Evolutionary conservation across 805 yeast genomes (phyloP), one percentile per base, ranked within the genome.

Genomic region (Nakazawaea populi): DNA sequence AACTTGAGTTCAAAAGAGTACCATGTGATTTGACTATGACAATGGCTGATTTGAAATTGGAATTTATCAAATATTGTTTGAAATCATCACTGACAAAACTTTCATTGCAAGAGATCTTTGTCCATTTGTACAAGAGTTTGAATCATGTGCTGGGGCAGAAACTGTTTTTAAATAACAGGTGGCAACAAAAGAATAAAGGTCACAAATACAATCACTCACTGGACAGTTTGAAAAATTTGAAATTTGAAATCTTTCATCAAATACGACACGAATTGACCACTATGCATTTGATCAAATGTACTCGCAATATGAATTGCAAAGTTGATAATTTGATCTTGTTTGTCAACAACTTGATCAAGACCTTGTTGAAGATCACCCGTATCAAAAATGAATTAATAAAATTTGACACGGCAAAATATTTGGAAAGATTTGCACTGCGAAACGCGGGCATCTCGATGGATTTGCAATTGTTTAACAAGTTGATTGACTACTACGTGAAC

Each of bases 401-500:
- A 32, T 45, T 50, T 6, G 37, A 46, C 30, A 28, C 35, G 27
- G 31, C 4, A 6, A 47, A 47, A 36, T 36, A 37, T 43, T 8
- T 48, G 4, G 5, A 28, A 4, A 42, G 37, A 29, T 47, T n/a
- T 36, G 29, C 5, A 29, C 10, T n/a, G 35, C 41, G 35, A 28
- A 32, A 47, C n/a, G 30, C 39, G 14, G 41, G 45, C 11, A 31
- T 42, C n/a, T 7, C 46, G 9, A 42, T 42, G 51, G 46, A 36
- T 11, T n/a, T 47, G 5, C 28, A 34, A 4, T 14, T 47, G 5
- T 42, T 47, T 6, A 32, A 47, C 31, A 35, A 29, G 10, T 35
- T 47, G 30, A 36, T 47, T n/a, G 27, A 51, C 51, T 55, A 51
- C 29, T 39, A 43, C 45, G 54, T 47, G 6, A 28, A 14, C 40